Evolutionary conservation across 2,329 filamentous ascomycete species (phyloP), one percentile per base, ranked within the genome.

Genomic region (Exophiala phaeomuriformis): DNA sequence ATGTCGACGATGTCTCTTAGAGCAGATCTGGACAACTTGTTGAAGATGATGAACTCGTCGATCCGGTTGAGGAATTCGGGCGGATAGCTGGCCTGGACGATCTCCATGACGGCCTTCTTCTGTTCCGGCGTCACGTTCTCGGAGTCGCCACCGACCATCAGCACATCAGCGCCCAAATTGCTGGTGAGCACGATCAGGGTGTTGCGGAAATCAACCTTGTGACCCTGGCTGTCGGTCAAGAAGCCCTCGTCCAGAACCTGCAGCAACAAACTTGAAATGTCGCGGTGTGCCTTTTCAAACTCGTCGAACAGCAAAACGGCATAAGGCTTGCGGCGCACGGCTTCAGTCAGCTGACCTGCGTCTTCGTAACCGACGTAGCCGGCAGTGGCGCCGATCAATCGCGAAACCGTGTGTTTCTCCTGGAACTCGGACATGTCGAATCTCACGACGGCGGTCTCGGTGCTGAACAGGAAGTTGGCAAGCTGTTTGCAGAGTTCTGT

Each of bases 341-440:
- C 90, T 72, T 98, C 93, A 0, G 93, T 97, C 7, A 98, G 78
- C 70, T 97, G 93, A 0, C 93, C 93, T 3, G 91, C 90, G 66
- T 97, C 93, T 44, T 98, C 93, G 66, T 97, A 97, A 6, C 93
- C 93, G 29, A 97, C 87, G 66, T 97, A 97, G 27, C 91, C 91
- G 4, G 93, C 91, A 0, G 93, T 93, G 2, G 87, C 86, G 42
- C 93, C 93, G 61, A 97, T 96, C 32, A 97, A 79, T 12, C 91
- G 81, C 30, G 88, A 95, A 52, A 97, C 87, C 2, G 93, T 97
- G 67, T 97, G 91, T 70, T 95, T 95, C 68, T 97, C 93, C 67
- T 95, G 90, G 68, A 96, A 97, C 67, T 98, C 93, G 64, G 84
- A 88, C 93, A 97, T 97, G 70, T 97, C 93, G 69, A 97, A 97